A percentile compares a stretch with the other conserved stretches of the same genome.
Conservation (phyloP, 192 early-diverging fungal genomes). For the Umbelopsis sp. region DNA sequence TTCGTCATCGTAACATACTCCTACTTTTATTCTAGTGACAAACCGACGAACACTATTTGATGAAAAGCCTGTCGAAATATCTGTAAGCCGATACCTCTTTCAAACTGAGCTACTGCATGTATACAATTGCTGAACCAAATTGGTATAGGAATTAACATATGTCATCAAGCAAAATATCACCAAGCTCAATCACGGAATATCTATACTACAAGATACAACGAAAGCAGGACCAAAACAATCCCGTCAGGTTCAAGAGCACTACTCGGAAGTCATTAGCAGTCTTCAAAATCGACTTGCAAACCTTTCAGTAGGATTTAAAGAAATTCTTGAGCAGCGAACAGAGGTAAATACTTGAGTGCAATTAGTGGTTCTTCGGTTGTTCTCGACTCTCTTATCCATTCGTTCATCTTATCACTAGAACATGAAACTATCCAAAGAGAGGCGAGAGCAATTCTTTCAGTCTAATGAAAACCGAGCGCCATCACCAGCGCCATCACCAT, state of each 20-base stretch:
- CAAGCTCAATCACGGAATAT: constrained; percentile 91
- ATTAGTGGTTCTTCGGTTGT: too few relatives aligned
- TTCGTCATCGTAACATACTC: constrained; percentile 5
- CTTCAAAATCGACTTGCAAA: constrained; percentile 90
- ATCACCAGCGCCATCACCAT: neutral
- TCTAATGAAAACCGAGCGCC: constrained; percentile 42
- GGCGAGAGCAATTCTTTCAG: constrained; percentile 90
- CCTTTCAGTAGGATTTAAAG: constrained; percentile 89
- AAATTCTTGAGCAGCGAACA: constrained; percentile 92
- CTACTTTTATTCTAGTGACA: constrained; percentile 56
- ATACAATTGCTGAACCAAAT: neutral
- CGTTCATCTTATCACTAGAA: too few relatives aligned
- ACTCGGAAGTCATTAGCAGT: constrained; percentile 85
- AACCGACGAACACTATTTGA: constrained; percentile 96
- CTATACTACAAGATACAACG: constrained; percentile 71
- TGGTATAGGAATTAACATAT: constrained; percentile 77
- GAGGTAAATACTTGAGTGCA: constrained; percentile 53
- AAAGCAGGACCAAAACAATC: constrained; percentile 50
- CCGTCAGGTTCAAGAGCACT: constrained; percentile 87
- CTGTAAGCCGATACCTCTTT: constrained; percentile 44
- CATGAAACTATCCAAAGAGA: constrained; percentile 87
- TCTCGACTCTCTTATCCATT: too few relatives aligned
- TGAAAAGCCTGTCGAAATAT: constrained; percentile 95
- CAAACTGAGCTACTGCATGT: neutral
- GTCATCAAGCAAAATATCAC: constrained; percentile 97